Percentiles rank a stretch among this genome's conserved stretches.
Conservation (phyloP, 78 protist genomes). For the Dictyostelium brefeldianum region DNA sequence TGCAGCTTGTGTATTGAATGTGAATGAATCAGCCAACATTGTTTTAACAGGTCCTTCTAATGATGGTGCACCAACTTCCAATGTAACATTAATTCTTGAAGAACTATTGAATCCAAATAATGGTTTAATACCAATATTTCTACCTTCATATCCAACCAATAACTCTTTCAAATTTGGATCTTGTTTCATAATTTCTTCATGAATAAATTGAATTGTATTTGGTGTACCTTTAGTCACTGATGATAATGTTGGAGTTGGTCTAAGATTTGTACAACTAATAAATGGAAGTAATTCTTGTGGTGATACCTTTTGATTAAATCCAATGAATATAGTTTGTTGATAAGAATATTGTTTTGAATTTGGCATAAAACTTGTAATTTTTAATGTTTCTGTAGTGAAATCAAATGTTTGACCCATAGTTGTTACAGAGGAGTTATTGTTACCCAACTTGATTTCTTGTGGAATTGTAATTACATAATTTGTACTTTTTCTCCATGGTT, state of each 20-base stretch:
- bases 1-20: not conserved
- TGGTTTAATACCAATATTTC: constrained; percentile 66
- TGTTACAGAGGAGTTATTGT: not conserved
- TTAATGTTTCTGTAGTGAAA: constrained; percentile 21
- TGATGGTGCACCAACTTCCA: constrained; percentile 38
- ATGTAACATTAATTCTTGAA: not conserved
- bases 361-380: constrained; percentile 4
- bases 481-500: constrained; percentile 61
- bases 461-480: constrained; percentile 42
- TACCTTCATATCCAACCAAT: constrained; percentile 38
- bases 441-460: not conserved
- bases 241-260: not conserved
- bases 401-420: constrained; percentile 25
- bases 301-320: constrained; percentile 46
- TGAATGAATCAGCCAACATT: not conserved
- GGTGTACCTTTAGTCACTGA: constrained; percentile 3
- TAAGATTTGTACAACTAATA: not conserved
- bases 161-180: constrained; percentile 33
- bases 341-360: not conserved
- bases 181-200: constrained; percentile 63
- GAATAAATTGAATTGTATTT: constrained; percentile 4
- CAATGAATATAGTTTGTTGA: constrained; percentile 45
- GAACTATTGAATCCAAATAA: constrained; percentile 14
- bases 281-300: constrained; percentile 31
- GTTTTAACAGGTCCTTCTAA: constrained; percentile 48